Evolutionary conservation across 75 land plant genomes (phyloP).

Genomic region (Adiantum capillusveneris): DNA sequence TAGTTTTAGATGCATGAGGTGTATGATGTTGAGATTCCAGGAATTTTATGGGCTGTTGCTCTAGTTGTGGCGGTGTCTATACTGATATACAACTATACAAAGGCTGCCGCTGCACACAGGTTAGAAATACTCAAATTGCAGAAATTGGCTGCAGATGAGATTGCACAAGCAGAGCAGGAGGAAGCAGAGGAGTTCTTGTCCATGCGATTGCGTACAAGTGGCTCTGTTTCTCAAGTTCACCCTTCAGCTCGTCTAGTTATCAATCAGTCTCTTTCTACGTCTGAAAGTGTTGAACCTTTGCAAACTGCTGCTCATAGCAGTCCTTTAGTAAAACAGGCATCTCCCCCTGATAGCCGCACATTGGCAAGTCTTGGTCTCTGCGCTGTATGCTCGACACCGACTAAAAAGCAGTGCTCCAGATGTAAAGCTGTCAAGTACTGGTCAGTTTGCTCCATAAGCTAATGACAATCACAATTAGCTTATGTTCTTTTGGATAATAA

Average conservation of each 20-base stretch:
- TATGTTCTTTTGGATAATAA: no score
- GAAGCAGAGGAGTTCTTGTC: conserved; percentile 13
- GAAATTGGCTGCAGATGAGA: conserved; percentile 43
- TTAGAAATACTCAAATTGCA: conserved; percentile 42
- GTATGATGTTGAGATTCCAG: conserved; percentile 40
- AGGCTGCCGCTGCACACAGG: conserved; percentile 17
- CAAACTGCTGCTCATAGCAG: no score
- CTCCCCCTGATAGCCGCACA: background rate
- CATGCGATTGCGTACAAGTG: background rate
- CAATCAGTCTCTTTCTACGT: background rate
- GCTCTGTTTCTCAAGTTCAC: background rate
- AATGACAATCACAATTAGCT: no score
- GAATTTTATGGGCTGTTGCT: conserved; percentile 25
- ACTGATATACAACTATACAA: conserved; percentile 34
- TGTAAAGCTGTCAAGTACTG: conserved; percentile 81
- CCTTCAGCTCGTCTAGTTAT: background rate
- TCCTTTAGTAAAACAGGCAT: no score
- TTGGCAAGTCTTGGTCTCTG: conserved; percentile 26
- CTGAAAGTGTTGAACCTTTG: no score
- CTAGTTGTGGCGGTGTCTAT: conserved; percentile 21
- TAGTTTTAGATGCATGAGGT: conserved; percentile 33
- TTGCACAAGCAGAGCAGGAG: conserved; percentile 40
- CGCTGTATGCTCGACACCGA: conserved; percentile 48
- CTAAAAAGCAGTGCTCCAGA: conserved; percentile 60
- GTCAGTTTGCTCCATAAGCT: no score